A percentile compares a stretch with the other conserved stretches of the same genome.
phyloP scores from a whole-genome alignment of 2,329 filamentous ascomycete genomes.

The Exophiala viscosa region DNA sequence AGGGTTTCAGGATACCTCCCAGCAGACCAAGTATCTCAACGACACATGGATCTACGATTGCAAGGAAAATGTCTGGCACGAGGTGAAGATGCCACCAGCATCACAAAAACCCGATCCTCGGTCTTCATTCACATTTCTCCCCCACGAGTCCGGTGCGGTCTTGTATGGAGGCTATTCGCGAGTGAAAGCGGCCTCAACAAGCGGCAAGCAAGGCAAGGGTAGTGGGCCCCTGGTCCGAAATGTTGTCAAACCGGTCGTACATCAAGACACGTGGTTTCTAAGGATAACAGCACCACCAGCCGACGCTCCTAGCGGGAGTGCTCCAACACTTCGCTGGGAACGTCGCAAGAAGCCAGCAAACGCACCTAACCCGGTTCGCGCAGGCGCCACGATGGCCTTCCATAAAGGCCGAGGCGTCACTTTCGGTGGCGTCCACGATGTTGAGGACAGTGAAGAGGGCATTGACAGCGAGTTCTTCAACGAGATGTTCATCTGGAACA shows the following conservation, averaged over 20 bases:
- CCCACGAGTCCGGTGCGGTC: slow-evolving; percentile 84
- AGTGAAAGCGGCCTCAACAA: slow-evolving; percentile 65
- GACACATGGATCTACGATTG: slow-evolving; percentile 98
- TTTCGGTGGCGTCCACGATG: slow-evolving; percentile 92
- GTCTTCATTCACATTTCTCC: slow-evolving; percentile 87
- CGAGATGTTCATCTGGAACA: slow-evolving; percentile 84
- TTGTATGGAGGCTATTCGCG: slow-evolving; percentile 92
- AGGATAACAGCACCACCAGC: slow-evolving; percentile 69
- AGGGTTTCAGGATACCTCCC: slow-evolving; percentile 94
- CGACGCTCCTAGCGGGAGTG: slow-evolving; percentile 62
- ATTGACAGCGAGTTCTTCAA: slow-evolving; percentile 99
- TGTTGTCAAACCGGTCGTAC: slow-evolving; percentile 78
- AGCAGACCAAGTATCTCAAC: slow-evolving; percentile 87
- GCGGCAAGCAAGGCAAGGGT: slow-evolving; percentile 57
- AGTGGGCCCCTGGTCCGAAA: slow-evolving; percentile 59
- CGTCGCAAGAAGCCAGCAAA: slow-evolving; percentile 89
- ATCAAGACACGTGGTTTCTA: slow-evolving; percentile 93
- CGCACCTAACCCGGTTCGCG: slow-evolving; percentile 74
- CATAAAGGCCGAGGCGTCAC: slow-evolving; percentile 90
- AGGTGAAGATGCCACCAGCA: slow-evolving; percentile 68
- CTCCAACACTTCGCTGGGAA: slow-evolving; percentile 83
- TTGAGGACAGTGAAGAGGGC: slow-evolving; percentile 85
- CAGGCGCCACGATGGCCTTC: slow-evolving; percentile 87
- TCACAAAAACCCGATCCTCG: slow-evolving; percentile 85
- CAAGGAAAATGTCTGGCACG: slow-evolving; percentile 77